Conservation (phyloP, 345 rosid genomes). For the Excoecaria cochinchinensis region DNA sequence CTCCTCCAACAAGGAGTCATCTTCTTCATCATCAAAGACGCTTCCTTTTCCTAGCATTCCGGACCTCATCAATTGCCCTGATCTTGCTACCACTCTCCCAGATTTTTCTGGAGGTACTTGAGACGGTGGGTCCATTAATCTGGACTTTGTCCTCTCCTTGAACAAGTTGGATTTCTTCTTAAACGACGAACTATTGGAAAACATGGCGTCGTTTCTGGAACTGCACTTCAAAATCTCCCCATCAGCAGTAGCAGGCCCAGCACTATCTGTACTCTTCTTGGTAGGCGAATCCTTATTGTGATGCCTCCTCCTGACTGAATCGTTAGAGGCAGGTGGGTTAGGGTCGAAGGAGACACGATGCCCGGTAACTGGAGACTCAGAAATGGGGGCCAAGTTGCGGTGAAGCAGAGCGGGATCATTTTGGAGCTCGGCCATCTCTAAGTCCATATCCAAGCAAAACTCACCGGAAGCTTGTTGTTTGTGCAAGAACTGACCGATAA, state of each 20-base stretch:
- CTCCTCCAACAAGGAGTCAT: conserved; percentile 30
- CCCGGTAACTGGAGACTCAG: conserved; percentile 38
- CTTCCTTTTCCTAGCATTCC: conserved; percentile 26
- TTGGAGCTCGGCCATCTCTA: conserved; percentile 68
- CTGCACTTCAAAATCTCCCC: conserved; percentile 29
- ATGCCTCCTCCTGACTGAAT: conserved; percentile 23
- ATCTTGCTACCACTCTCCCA: conserved; percentile 22
- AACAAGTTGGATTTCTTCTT: conserved; percentile 25
- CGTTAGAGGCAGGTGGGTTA: conserved; percentile 18
- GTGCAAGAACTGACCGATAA: conserved; percentile 68
- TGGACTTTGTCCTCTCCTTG: conserved; percentile 30
- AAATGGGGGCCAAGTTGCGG: conserved; percentile 30
- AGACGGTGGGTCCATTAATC: conserved; percentile 30
- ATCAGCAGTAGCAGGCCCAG: background rate
- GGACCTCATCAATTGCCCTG: conserved; percentile 34
- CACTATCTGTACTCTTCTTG: conserved; percentile 10
- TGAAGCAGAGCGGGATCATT: background rate
- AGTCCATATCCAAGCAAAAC: conserved; percentile 67
- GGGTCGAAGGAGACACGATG: conserved; percentile 41
- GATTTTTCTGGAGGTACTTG: conserved; percentile 16
- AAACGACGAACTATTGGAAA: conserved; percentile 21
- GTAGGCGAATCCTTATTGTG: conserved; percentile 19
- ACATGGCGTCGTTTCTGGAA: conserved; percentile 15
- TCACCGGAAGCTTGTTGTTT: conserved; percentile 73
- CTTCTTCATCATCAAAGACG: conserved; percentile 30